Conservation (phyloP, 345 rosid species). For the Syzygium grande region DNA sequence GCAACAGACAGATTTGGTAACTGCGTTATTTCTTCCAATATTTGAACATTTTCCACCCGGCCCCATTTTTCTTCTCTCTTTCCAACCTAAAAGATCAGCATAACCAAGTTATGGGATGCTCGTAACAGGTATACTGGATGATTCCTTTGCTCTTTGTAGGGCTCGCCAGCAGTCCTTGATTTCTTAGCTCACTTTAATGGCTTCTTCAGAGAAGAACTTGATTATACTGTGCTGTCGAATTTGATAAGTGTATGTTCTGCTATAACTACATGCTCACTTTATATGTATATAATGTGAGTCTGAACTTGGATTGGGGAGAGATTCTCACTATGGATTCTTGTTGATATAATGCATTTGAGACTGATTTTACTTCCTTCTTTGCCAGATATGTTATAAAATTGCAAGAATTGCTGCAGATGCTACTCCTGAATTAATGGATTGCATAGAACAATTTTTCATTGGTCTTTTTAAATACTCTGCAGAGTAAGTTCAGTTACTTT, state of each 20-base stretch:
- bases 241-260: slow-evolving; percentile 48
- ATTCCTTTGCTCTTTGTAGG: slow-evolving; percentile 86
- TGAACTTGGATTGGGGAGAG: neutral
- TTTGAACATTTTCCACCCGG: neutral
- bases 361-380: slow-evolving; percentile 17
- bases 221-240: slow-evolving; percentile 79
- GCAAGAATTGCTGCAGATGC: slow-evolving; percentile 77
- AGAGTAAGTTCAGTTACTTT: slow-evolving; percentile 36
- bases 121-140: slow-evolving; percentile 78
- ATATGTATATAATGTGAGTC: neutral
- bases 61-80: neutral
- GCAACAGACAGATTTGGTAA: slow-evolving; percentile 84
- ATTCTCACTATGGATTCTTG: neutral
- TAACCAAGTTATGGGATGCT: slow-evolving; percentile 5
- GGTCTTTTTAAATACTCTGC: slow-evolving; percentile 55
- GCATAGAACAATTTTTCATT: slow-evolving; percentile 51
- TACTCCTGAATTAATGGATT: slow-evolving; percentile 39
- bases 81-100: neutral
- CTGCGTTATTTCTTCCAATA: neutral
- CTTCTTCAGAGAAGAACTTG: slow-evolving; percentile 70
- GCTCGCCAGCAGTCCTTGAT: slow-evolving; percentile 77
- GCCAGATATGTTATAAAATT: slow-evolving; percentile 68
- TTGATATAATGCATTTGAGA: neutral
- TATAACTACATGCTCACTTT: neutral
- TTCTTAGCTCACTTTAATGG: slow-evolving; percentile 72